These are phyloP conservation scores for Noccaea bulbosa DNA, from an alignment of 345 rosid species.

Conservation along the genomic window DNA sequence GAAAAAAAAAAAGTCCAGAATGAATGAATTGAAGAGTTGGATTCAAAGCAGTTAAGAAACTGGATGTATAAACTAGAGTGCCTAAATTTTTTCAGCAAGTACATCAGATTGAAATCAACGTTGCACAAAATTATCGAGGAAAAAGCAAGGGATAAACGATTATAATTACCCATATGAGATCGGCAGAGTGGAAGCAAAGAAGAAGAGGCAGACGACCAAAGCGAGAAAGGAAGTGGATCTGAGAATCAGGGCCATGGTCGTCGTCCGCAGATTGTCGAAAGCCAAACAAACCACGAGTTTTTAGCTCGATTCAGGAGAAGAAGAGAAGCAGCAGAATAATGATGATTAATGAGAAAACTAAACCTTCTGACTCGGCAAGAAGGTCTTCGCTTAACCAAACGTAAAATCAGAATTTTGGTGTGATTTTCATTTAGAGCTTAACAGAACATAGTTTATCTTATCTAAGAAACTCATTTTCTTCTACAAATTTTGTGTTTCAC, in stretches of 20 bases:
- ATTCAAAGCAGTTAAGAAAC: background rate
- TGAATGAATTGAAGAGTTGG: background rate
- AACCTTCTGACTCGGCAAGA: background rate
- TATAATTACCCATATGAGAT: slow-evolving; percentile 51
- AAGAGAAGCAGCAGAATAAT: background rate
- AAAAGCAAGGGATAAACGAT: slow-evolving; percentile 12
- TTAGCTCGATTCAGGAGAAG: background rate
- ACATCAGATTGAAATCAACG: slow-evolving; percentile 10
- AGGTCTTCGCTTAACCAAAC: no score
- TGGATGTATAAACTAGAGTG: background rate
- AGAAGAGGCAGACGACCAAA: slow-evolving; percentile 39
- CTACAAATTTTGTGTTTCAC: no score
- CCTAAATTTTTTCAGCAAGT: slow-evolving; percentile 7
- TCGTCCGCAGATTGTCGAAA: slow-evolving; percentile 26
- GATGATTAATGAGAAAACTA: no score
- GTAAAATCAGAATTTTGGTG: no score
- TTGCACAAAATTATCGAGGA: background rate
- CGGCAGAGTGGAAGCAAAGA: slow-evolving; percentile 47
- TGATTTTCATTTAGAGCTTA: no score
- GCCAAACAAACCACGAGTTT: slow-evolving; percentile 30
- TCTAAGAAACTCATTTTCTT: no score
- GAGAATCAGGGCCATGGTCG: slow-evolving; percentile 52
- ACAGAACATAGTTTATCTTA: no score
- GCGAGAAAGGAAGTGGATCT: slow-evolving; percentile 48
- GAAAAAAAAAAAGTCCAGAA: slow-evolving; percentile 1